Base-by-base conservation (phyloP, 768 basidiomycete species). In the Ramaria sp. region DNA sequence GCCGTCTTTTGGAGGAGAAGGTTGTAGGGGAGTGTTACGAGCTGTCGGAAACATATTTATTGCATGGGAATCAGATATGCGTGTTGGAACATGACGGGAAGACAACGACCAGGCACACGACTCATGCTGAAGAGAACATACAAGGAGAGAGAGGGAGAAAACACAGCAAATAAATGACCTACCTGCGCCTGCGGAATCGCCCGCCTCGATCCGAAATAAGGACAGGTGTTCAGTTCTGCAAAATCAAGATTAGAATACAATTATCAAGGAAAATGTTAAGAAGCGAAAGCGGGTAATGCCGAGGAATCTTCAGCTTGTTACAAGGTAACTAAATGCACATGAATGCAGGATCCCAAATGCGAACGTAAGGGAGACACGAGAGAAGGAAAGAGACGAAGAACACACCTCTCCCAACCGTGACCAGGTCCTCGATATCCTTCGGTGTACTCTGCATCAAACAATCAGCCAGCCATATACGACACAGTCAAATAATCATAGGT, bases 381-480 rank as follows among this genome's bases (percentile, higher is more conserved):
- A 37, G 34, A 1, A 37, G 3, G 53, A 41, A 31, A 20, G 41
- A n/a, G 20, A 24, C 24, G n/a, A 27, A 10, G 17, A 24, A 73
- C 1, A 79, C 70, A 50, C 81, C 73, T 52, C 80, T 77, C 1
- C 96, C 96, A 1, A 83, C 71, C 7, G 68, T 68, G 7, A 89
- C 88, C 15, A 98, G 78, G 62, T 97, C 94, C 67, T 98, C 95
- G 4, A 99, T 96, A 61, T 96, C 95, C 66, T 90, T 91, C 0
- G 93, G 89, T 1, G 79, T 76, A 0, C 93, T 89, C 93, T 94
- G 53, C 38, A 39, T 52, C 10, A 37, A 10, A 37, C 34, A 10
- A 9, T 37, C 13, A 37, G 27, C 3, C 27, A 27, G 27, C 5
- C 27, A 27, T 2, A 5, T 5, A 27, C 5, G 27, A 27, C 27